Percentiles rank a stretch among this genome's conserved stretches.
These are phyloP conservation scores for Diaporthe australafricana DNA, from an alignment of 2,329 filamentous ascomycete species.

Conservation along the genomic window DNA sequence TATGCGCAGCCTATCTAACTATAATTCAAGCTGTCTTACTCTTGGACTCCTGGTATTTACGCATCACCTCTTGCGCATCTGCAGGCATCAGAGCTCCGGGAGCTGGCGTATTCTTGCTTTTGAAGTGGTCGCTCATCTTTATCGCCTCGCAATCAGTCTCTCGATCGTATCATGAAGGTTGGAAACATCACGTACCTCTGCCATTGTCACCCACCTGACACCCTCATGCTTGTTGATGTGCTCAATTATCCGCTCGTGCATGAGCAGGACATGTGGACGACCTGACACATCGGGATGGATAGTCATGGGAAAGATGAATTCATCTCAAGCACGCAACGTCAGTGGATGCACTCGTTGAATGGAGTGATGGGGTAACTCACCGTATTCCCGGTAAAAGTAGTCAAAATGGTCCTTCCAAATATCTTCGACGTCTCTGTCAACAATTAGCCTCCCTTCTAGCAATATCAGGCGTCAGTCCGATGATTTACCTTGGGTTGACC, in stretches of 20 bases:
- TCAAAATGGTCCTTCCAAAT: constrained; percentile 75
- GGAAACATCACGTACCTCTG: constrained; percentile 19
- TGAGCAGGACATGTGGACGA: constrained; percentile 76
- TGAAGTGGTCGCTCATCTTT: constrained; percentile 38
- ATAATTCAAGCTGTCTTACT: neutral
- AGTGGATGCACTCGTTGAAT: neutral
- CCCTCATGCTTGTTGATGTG: constrained; percentile 38
- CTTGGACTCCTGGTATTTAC: constrained; percentile 23
- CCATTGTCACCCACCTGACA: constrained; percentile 37
- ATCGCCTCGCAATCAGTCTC: neutral
- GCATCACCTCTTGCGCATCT: constrained; percentile 34
- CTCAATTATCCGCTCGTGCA: constrained; percentile 70
- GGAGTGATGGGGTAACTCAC: neutral
- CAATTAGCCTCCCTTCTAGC: constrained; percentile 40
- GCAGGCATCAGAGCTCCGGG: constrained; percentile 35
- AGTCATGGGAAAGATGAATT: constrained; percentile 82
- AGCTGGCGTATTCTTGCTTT: constrained; percentile 35
- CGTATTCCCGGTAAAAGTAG: constrained; percentile 81
- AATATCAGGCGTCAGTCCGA: too few relatives aligned
- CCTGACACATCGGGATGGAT: constrained; percentile 81
- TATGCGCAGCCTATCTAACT: neutral
- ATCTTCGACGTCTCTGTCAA: constrained; percentile 69
- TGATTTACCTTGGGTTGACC: constrained; percentile 62
- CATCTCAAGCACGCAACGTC: constrained; percentile 50
- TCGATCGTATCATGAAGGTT: too few relatives aligned